phyloP scores from a whole-genome alignment of 1,139 yeast genomes.

The Blastobotrys indianensis region DNA sequence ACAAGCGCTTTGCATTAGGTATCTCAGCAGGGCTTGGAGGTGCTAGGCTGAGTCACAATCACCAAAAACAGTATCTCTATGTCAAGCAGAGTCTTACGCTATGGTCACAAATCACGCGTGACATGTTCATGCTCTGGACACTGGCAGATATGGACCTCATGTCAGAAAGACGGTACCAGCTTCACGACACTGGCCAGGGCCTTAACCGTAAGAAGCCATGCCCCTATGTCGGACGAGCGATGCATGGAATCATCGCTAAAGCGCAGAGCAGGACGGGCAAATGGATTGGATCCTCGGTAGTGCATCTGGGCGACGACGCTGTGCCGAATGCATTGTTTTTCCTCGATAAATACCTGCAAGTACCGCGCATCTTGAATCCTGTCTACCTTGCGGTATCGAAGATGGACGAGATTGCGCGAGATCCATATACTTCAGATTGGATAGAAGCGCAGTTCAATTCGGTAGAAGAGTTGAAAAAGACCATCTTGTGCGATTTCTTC shows the following conservation, averaged over 20 bases:
- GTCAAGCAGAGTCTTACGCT: slow-evolving; percentile 62
- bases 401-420: slow-evolving; percentile 45
- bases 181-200: slow-evolving; percentile 75
- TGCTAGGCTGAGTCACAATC: slow-evolving; percentile 63
- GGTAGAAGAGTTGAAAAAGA: slow-evolving; percentile 44
- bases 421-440: slow-evolving; percentile 45
- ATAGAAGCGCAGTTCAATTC: slow-evolving; percentile 52
- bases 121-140: slow-evolving; percentile 67
- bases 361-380: slow-evolving; percentile 66
- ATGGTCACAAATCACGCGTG: slow-evolving; percentile 70
- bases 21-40: slow-evolving; percentile 60
- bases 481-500: slow-evolving; percentile 60
- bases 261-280: slow-evolving; percentile 55
- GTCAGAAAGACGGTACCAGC: slow-evolving; percentile 41
- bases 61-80: slow-evolving; percentile 60
- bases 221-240: slow-evolving; percentile 57
- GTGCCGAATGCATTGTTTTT: slow-evolving; percentile 74
- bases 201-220: slow-evolving; percentile 65
- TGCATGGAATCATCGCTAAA: slow-evolving; percentile 57
- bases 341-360: slow-evolving; percentile 68
- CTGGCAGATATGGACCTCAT: slow-evolving; percentile 64
- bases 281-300: slow-evolving; percentile 74
- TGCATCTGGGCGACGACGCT: slow-evolving; percentile 71
- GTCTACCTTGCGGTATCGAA: slow-evolving; percentile 51
- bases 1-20: slow-evolving; percentile 44